These are phyloP conservation scores for Zoysia matrella DNA, from an alignment of 202 grass and related monocot genomes.

Conservation along the genomic window DNA sequence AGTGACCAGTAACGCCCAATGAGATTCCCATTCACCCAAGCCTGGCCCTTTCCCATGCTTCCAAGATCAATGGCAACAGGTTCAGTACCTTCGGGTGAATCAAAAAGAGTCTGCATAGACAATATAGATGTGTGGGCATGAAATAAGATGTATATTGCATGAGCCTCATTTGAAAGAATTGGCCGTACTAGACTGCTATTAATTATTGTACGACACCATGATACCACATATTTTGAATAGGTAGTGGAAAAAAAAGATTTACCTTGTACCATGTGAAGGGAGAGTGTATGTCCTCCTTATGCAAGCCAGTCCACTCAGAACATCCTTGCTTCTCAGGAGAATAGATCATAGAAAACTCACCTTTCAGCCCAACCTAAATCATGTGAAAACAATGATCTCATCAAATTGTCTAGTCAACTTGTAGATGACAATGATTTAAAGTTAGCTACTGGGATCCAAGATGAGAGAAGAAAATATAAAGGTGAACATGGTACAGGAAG, in stretches of 20 bases:
- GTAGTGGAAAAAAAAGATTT: conserved; percentile 45
- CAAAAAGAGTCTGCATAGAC: conserved; percentile 70
- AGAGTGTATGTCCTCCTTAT: conserved; percentile 54
- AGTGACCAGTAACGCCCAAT: conserved; percentile 91
- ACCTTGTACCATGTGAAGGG: conserved; percentile 96
- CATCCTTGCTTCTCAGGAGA: conserved; percentile 63
- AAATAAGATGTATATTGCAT: conserved; percentile 32
- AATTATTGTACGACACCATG: neutral
- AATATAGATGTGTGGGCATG: conserved; percentile 21
- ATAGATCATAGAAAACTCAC: conserved; percentile 77
- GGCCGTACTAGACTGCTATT: neutral
- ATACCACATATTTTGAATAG: conserved; percentile 2
- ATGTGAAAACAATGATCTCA: conserved; percentile 29
- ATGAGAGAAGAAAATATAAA: too few species aligned
- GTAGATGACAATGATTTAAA: neutral
- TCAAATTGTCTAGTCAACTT: neutral
- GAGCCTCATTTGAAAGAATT: neutral
- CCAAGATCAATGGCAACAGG: conserved; percentile 83
- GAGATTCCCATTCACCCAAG: conserved; percentile 84
- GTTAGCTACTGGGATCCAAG: neutral
- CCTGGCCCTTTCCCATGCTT: conserved; percentile 97
- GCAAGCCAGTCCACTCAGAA: conserved; percentile 68
- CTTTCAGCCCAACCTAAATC: conserved; percentile 85
- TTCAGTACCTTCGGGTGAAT: conserved; percentile 72
- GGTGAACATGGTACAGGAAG: too few species aligned